Conservation (phyloP, 108 stramenopile species). For the Nitzschia sp. region DNA sequence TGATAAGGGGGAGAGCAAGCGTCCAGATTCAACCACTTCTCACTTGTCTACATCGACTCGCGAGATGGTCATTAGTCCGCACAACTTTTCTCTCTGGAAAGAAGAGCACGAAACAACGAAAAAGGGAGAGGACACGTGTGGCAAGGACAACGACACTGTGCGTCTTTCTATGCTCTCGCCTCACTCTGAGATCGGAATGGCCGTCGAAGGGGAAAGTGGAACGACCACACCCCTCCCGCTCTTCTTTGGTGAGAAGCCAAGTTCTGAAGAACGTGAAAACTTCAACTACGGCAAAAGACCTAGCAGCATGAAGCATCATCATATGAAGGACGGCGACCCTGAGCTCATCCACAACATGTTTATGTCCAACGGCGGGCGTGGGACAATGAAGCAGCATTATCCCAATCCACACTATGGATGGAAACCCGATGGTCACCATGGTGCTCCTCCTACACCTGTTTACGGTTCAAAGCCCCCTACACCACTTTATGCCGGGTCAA, state of each 20-base stretch:
- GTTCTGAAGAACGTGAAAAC: constrained; percentile 52
- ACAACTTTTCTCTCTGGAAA: constrained; percentile 55
- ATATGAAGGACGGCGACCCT: constrained; percentile 15
- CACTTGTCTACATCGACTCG: constrained; percentile 28
- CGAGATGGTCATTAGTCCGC: constrained; percentile 47
- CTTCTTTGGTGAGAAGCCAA: constrained; percentile 42
- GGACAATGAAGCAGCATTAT: constrained; percentile 17
- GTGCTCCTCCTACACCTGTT: constrained; percentile 44
- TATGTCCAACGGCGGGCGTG: constrained; percentile 17
- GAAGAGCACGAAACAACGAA: constrained; percentile 44
- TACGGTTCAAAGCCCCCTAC: constrained; percentile 37
- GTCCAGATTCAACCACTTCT: constrained; percentile 50
- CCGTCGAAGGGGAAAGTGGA: constrained; percentile 42
- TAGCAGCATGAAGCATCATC: neutral
- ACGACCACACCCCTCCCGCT: constrained; percentile 74
- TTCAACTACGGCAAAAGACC: constrained; percentile 22
- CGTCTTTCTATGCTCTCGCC: constrained; percentile 67
- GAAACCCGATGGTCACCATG: constrained; percentile 14
- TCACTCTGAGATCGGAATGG: constrained; percentile 46
- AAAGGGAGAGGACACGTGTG: constrained; percentile 41
- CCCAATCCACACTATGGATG: constrained; percentile 17
- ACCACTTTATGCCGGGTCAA: constrained; percentile 33
- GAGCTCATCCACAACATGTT: constrained; percentile 38
- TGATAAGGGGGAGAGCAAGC: constrained; percentile 34
- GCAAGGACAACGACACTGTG: constrained; percentile 48